Conservation (phyloP, 306 rosid genomes). For the Quercus mongolica region DNA sequence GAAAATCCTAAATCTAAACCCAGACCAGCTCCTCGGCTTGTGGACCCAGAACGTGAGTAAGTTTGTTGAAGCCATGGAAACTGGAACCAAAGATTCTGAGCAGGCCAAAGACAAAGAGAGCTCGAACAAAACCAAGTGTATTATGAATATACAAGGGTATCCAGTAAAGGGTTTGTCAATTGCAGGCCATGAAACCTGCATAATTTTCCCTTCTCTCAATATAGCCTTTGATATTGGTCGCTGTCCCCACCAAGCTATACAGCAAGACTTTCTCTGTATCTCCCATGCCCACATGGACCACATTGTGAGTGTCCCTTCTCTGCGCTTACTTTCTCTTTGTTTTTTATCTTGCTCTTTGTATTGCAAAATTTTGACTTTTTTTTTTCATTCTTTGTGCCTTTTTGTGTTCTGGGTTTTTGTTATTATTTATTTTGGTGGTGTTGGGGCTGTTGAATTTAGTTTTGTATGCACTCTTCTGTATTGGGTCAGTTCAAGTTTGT, state of each 20-base stretch:
- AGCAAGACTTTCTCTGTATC: conserved; percentile 72
- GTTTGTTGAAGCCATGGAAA: neutral
- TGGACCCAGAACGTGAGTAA: too few relatives aligned
- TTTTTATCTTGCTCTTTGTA: neutral
- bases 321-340: neutral
- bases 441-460: neutral
- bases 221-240: conserved; percentile 90
- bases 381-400: neutral
- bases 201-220: conserved; percentile 67
- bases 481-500: neutral
- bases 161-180: conserved; percentile 80
- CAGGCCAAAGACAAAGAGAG: neutral
- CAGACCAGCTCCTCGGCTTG: too few relatives aligned
- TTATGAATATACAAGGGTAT: conserved; percentile 69
- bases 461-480: too few relatives aligned
- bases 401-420: neutral
- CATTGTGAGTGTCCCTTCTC: conserved; percentile 57
- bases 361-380: neutral
- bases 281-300: conserved; percentile 99
- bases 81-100: conserved; percentile 7
- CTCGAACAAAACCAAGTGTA: conserved; percentile 37
- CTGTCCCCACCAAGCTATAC: conserved; percentile 83
- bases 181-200: conserved; percentile 94
- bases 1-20: too few relatives aligned
- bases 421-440: neutral